Conservation (phyloP, 352 stramenopile genomes). For the Globisporangium nunn region DNA sequence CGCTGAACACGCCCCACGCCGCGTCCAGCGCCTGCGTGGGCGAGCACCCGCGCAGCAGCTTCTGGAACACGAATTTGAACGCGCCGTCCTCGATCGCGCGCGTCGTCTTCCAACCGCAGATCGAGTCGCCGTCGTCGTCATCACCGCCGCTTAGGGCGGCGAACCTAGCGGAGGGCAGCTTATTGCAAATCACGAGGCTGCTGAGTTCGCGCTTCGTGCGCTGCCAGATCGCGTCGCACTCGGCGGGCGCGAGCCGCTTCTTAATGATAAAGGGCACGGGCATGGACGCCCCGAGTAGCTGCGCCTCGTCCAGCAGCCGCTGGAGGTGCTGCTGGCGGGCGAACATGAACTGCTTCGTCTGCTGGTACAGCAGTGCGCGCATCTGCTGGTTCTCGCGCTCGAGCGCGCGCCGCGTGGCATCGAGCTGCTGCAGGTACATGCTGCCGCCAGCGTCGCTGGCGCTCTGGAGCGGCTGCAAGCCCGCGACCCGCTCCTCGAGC, state of each 20-base stretch:
- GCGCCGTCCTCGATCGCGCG: constrained; percentile 11
- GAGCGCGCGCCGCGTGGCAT: constrained; percentile 3
- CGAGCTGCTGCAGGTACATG: constrained; percentile 5
- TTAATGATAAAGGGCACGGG: constrained; percentile 15
- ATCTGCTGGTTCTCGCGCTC: constrained; percentile 9
- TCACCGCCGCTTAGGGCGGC: not conserved
- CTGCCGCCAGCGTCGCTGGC: not conserved
- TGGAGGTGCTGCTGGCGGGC: constrained; percentile 4
- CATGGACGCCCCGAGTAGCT: constrained; percentile 3
- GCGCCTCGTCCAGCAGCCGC: constrained; percentile 5
- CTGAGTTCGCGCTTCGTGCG: constrained; percentile 7
- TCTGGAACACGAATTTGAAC: constrained; percentile 16
- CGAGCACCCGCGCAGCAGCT: constrained; percentile 4
- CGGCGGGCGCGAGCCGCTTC: constrained; percentile 3
- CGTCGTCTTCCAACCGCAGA: constrained; percentile 13
- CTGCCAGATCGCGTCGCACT: constrained; percentile 12
- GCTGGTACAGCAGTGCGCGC: constrained; percentile 5
- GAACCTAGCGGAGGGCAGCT: not conserved
- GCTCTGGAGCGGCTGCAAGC: not conserved
- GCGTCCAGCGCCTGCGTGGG: constrained; percentile 3
- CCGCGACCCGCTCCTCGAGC: constrained; percentile 12
- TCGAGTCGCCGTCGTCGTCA: not conserved
- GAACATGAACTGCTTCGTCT: constrained; percentile 11
- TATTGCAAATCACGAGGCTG: constrained; percentile 1
- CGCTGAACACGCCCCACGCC: constrained; percentile 8